Evolutionary conservation across 352 stramenopile species (phyloP), one percentile per base, ranked within the genome.

Genomic region (Phytophthora pini): DNA sequence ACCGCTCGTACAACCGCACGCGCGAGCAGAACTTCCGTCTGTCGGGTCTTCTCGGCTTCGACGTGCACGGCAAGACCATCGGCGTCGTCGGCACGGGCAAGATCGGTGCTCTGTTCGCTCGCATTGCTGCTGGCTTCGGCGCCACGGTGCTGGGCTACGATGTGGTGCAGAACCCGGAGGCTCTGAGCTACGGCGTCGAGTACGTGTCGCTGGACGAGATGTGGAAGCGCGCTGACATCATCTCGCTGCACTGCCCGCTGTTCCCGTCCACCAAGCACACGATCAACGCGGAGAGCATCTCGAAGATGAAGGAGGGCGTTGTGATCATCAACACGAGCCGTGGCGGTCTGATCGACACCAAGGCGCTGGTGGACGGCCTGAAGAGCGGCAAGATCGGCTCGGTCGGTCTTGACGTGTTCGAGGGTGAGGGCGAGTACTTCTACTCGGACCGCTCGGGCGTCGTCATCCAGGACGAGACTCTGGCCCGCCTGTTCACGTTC

Each of bases 241-340:
- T 98, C 34, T 92, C 87, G 59, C 76, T 96, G 12, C 86, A 96
- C 70, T 84, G 82, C 53, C 92, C 92, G 11, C 72, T 97, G 1
- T 81, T 96, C 54, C 79, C 80, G 17, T 70, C 74, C 0, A 98
- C 89, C 4, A 80, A 86, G 22, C 89, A 98, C 75, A 87, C 85
- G 26, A 87, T 98, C 63, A 93, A 96, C 60, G 66, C 76, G 5
- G 72, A 87, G 27, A 87, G 84, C 40, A 82, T 98, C 29, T 63
- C 72, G 22, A 84, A 92, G 73, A 93, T 98, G 72, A 97, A 97
- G 76, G 58, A 91, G 29, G 76, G 82, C 22, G 87, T 97, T 1
- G 77, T 92, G 56, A 76, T 98, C 45, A 96, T 98, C 74, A 98
- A 97, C 72, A 96, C 89, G 10, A 90, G 82, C 20, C 89, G 90